Evolutionary conservation across 2,329 filamentous ascomycete genomes (phyloP).

Genomic region (Sarocladium kiliense): DNA sequence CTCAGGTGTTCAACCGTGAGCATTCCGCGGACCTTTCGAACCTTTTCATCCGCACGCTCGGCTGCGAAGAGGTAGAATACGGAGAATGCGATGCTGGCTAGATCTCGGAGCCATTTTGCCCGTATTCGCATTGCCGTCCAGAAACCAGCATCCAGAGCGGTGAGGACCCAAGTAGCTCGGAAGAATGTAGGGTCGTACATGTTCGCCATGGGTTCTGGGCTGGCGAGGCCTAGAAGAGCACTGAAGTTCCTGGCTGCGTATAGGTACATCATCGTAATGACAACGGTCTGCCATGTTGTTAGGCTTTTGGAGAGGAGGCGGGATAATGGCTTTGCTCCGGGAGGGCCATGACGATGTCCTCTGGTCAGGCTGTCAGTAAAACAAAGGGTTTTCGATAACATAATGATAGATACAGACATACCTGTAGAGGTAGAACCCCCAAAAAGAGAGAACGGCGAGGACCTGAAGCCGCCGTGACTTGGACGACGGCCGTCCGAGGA

Average conservation of each 20-base stretch:
- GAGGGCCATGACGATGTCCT: conserved; percentile 86
- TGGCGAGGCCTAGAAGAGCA: conserved; percentile 84
- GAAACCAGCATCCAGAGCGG: conserved; percentile 90
- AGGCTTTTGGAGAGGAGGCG: conserved; percentile 63
- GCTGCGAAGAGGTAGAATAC: conserved; percentile 89
- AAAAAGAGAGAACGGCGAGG: conserved; percentile 84
- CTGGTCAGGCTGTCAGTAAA: conserved; percentile 38
- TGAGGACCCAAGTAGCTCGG: conserved; percentile 93
- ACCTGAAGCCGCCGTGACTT: conserved; percentile 92
- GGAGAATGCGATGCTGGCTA: conserved; percentile 79
- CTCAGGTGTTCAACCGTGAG: conserved; percentile 88
- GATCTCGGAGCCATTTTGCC: conserved; percentile 70
- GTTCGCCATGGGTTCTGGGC: conserved; percentile 88
- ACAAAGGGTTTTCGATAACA: background rate
- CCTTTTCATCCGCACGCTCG: conserved; percentile 94
- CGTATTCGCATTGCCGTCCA: conserved; percentile 97
- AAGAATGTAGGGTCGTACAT: conserved; percentile 92
- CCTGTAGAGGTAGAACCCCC: conserved; percentile 79
- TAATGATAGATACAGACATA: conserved; percentile 29
- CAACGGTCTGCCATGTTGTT: conserved; percentile 84
- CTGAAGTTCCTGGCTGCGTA: conserved; percentile 92
- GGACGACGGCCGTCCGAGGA: conserved; percentile 82
- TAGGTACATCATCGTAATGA: conserved; percentile 83
- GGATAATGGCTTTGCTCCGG: conserved; percentile 65
- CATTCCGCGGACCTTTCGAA: conserved; percentile 79